Evolutionary conservation across 805 yeast genomes (phyloP).

Genomic region (Candida ascalaphidarum): DNA sequence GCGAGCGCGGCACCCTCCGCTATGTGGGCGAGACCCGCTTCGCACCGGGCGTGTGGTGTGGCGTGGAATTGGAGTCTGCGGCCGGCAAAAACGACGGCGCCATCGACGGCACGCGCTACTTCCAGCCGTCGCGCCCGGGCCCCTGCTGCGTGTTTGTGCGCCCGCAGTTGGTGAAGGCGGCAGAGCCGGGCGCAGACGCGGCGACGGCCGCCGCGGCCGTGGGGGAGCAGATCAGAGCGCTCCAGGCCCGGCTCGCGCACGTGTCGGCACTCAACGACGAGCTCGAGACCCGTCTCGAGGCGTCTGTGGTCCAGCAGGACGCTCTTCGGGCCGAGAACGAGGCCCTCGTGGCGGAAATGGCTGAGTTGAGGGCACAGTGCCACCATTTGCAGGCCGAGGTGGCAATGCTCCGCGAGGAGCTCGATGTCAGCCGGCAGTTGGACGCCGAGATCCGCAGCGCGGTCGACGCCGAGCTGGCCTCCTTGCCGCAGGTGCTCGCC

Average conservation of each 20-base stretch:
- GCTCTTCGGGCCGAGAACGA: slow-evolving; percentile 26
- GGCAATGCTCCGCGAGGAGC: slow-evolving; percentile 24
- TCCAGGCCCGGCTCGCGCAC: too few species aligned
- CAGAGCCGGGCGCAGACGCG: too few species aligned
- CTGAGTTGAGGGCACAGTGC: slow-evolving; percentile 18
- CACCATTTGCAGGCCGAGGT: slow-evolving; percentile 20
- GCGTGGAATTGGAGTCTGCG: slow-evolving; percentile 33
- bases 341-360: slow-evolving; percentile 15
- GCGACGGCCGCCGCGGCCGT: too few species aligned
- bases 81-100: slow-evolving; percentile 44
- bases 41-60: slow-evolving; percentile 51
- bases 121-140: slow-evolving; percentile 19
- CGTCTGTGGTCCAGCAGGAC: slow-evolving; percentile 36
- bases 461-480: slow-evolving; percentile 5
- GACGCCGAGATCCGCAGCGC: slow-evolving; percentile 18
- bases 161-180: slow-evolving; percentile 17
- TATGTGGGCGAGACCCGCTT: slow-evolving; percentile 49
- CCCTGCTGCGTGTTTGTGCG: slow-evolving; percentile 43
- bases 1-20: slow-evolving; percentile 36
- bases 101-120: slow-evolving; percentile 35
- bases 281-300: slow-evolving; percentile 19
- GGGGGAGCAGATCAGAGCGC: too few species aligned
- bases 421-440: slow-evolving; percentile 27
- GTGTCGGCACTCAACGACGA: too few species aligned
- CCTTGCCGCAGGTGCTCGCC: slow-evolving; percentile 14